Percentiles rank a stretch among this genome's conserved stretches.
These are phyloP conservation scores for Echeveria elegans DNA, from an alignment of 164 flowering plant genomes.

Conservation along the genomic window DNA sequence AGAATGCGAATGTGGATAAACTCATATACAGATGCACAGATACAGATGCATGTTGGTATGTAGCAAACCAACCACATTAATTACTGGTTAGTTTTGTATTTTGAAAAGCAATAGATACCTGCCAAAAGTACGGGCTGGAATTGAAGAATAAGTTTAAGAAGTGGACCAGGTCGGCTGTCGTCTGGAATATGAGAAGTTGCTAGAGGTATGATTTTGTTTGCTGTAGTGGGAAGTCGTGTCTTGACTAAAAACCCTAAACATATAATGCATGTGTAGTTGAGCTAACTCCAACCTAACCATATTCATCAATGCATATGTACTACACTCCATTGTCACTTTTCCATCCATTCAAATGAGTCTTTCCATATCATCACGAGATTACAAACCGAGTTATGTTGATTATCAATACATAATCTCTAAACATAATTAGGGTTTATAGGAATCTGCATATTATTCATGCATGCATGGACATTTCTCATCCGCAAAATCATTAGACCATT, in stretches of 20 bases:
- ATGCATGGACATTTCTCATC: neutral
- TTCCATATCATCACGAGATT: too few relatives aligned
- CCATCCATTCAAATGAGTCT: too few relatives aligned
- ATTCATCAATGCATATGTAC: neutral
- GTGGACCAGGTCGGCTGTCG: neutral
- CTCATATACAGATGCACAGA: too few relatives aligned
- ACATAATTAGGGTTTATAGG: too few relatives aligned
- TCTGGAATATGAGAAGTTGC: neutral
- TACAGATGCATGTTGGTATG: too few relatives aligned
- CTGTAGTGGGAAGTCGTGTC: neutral
- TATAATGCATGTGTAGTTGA: neutral
- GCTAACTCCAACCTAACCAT: constrained; percentile 3
- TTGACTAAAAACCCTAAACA: neutral
- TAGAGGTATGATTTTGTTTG: too few relatives aligned
- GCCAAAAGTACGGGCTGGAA: neutral
- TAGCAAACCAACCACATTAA: neutral
- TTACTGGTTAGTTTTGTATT: too few relatives aligned
- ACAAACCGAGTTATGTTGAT: too few relatives aligned
- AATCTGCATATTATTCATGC: too few relatives aligned
- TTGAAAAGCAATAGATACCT: neutral
- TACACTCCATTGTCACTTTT: neutral
- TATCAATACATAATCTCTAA: too few relatives aligned
- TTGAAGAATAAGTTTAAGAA: too few relatives aligned
- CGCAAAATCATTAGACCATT: neutral
- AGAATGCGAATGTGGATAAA: neutral